A percentile compares a stretch with the other conserved stretches of the same genome.
phyloP scores from a whole-genome alignment of 768 basidiomycete genomes.

The Suillus discolor region DNA sequence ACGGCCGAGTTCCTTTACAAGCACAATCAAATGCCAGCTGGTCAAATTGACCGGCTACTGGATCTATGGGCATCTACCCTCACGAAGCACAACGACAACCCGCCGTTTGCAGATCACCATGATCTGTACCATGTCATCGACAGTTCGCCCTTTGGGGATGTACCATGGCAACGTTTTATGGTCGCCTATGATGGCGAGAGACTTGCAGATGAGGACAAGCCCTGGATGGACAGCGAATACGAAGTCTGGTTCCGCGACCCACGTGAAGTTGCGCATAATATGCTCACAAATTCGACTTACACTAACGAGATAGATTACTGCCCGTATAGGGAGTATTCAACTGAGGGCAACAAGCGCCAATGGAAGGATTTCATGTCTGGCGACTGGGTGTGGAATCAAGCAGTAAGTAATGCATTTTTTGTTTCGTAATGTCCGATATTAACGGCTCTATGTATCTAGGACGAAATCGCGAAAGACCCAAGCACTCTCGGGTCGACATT shows the following conservation, averaged over 20 bases:
- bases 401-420: neutral
- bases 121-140: neutral
- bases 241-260: neutral
- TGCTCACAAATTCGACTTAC: neutral
- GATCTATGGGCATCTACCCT: neutral
- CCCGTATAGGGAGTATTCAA: neutral
- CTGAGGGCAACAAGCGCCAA: neutral
- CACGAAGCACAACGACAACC: neutral
- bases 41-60: neutral
- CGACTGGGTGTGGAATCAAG: neutral
- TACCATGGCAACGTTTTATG: neutral
- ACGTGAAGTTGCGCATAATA: neutral
- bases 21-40: neutral
- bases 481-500: constrained; percentile 20
- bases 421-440: neutral
- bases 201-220: neutral
- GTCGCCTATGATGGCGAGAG: neutral
- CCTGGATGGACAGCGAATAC: neutral
- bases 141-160: neutral
- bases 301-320: neutral
- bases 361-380: neutral
- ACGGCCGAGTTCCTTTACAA: neutral
- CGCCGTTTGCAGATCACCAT: neutral
- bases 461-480: constrained; percentile 23
- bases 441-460: constrained; percentile 15